A percentile compares a stretch with the other conserved stretches of the same genome.
phyloP scores from a whole-genome alignment of 176 grass and related monocot species.

The Thinopyrum elongatum region DNA sequence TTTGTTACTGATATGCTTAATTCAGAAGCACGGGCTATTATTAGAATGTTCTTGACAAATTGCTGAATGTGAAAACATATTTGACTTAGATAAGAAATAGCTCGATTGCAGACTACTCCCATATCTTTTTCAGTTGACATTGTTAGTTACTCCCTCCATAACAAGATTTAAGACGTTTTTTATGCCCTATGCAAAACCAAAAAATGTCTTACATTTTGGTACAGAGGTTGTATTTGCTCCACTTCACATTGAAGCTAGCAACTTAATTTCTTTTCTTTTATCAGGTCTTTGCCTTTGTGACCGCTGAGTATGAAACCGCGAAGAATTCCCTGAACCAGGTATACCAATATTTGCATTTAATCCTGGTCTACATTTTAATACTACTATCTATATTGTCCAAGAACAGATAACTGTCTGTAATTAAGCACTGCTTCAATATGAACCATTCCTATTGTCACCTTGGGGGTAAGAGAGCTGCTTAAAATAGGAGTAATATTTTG shows the following conservation, averaged over 20 bases:
- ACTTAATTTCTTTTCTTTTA: background rate
- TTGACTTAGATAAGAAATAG: background rate
- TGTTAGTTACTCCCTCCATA: background rate
- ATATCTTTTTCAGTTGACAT: background rate
- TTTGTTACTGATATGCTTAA: background rate
- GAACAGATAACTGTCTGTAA: background rate
- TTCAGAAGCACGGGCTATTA: background rate
- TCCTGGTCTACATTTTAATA: background rate
- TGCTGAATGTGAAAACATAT: background rate
- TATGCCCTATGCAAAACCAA: no score
- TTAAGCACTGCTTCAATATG: background rate
- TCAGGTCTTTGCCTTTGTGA: conserved; percentile 60
- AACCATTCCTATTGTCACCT: background rate
- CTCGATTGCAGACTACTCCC: background rate
- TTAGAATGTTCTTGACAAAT: background rate
- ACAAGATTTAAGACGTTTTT: no score
- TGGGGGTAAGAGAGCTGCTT: background rate
- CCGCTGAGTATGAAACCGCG: conserved; percentile 53
- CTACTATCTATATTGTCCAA: background rate
- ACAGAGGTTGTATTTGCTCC: background rate
- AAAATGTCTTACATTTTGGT: no score
- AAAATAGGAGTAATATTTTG: background rate
- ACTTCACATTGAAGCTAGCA: background rate
- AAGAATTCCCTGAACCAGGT: conserved; percentile 67
- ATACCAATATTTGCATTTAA: background rate